Conservation (phyloP, 2,329 filamentous ascomycete genomes). For the Aspergillus sojae region DNA sequence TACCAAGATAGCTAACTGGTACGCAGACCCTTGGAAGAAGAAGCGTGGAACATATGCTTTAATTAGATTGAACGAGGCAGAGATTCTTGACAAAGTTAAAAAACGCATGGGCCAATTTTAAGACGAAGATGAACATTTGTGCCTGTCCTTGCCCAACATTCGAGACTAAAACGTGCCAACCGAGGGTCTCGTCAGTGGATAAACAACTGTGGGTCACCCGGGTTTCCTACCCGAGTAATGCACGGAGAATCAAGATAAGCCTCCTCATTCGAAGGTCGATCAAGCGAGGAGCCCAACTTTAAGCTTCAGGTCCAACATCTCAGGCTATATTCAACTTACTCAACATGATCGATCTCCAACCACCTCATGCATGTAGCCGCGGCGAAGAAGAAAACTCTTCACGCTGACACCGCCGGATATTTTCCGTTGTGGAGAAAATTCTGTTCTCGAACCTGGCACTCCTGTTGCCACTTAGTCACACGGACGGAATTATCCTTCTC, state of each 20-base stretch:
- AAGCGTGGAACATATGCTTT: no score
- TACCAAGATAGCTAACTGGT: no score
- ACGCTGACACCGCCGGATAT: background rate
- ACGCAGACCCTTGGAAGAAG: no score
- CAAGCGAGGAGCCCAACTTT: background rate
- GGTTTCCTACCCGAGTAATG: background rate
- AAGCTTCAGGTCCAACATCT: background rate
- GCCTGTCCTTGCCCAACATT: background rate
- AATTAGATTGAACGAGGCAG: no score
- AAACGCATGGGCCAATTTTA: background rate
- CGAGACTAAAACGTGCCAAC: background rate
- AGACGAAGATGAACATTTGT: background rate
- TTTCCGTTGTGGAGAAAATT: background rate
- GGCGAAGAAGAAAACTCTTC: slow-evolving; percentile 10
- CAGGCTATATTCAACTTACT: background rate
- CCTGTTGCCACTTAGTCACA: background rate
- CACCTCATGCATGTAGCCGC: background rate
- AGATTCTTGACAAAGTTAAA: background rate
- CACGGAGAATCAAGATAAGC: background rate
- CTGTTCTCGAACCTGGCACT: background rate
- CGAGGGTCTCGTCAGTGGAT: background rate
- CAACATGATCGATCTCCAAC: background rate
- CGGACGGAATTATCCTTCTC: background rate
- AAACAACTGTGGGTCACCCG: background rate
- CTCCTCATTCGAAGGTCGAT: background rate